Conservation (phyloP, 768 basidiomycete genomes). For the Leccinum obscurum region DNA sequence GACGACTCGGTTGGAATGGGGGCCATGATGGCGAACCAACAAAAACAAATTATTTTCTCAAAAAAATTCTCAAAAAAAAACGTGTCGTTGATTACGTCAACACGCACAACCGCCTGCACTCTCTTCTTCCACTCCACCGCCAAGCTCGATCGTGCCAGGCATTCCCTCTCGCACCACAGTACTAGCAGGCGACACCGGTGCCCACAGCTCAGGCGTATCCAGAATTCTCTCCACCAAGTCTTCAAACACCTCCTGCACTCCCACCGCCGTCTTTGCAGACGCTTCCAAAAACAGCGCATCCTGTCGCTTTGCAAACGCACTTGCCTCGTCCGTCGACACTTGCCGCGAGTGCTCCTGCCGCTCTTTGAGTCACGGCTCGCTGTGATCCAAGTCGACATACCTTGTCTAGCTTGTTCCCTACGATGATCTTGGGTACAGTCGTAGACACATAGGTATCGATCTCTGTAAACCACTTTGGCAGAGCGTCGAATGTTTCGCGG, state of each 20-base stretch:
- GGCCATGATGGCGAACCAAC: constrained; percentile 18
- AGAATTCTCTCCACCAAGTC: constrained; percentile 82
- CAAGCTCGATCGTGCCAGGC: constrained; percentile 45
- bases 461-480: constrained; percentile 91
- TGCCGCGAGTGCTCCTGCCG: constrained; percentile 85
- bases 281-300: constrained; percentile 88
- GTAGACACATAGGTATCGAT: constrained; percentile 89
- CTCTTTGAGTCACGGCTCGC: background rate
- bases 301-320: constrained; percentile 79
- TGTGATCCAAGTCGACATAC: constrained; percentile 34
- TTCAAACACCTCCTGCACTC: constrained; percentile 74
- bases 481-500: constrained; percentile 88
- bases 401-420: constrained; percentile 95
- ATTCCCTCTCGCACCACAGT: constrained; percentile 28
- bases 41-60: background rate
- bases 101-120: constrained; percentile 34
- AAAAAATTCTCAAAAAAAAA: constrained; percentile 12
- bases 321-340: constrained; percentile 76
- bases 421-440: constrained; percentile 90
- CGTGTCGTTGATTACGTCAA: constrained; percentile 31
- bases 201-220: constrained; percentile 83
- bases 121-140: constrained; percentile 5
- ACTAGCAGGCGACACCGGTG: constrained; percentile 32
- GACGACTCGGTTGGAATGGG: constrained; percentile 22
- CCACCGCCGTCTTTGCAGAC: constrained; percentile 87